A percentile compares a stretch with the other conserved stretches of the same genome.
These are phyloP conservation scores for Talaromyces proteolyticus DNA, from an alignment of 495 filamentous ascomycete genomes.

Conservation along the genomic window DNA sequence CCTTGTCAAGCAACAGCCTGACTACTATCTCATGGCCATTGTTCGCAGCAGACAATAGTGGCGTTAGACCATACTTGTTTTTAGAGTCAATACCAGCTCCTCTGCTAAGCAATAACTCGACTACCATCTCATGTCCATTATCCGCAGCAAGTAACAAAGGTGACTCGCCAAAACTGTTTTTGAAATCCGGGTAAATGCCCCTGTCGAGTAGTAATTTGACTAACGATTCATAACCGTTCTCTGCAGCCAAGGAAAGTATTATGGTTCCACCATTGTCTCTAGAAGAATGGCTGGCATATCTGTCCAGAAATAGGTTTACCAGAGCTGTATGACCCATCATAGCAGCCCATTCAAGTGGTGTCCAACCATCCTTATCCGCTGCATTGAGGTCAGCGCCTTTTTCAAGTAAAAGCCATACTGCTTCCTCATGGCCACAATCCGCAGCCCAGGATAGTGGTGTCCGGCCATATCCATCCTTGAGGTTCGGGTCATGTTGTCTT, in stretches of 20 bases:
- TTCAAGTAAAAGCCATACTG: neutral
- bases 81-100: neutral
- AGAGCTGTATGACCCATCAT: neutral
- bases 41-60: neutral
- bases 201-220: neutral
- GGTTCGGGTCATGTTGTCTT: neutral
- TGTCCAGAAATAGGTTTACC: neutral
- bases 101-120: neutral
- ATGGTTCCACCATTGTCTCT: too few relatives aligned
- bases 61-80: neutral
- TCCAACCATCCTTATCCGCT: neutral
- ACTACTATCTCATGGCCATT: neutral
- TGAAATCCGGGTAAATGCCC: too few relatives aligned
- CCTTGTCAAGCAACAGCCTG: neutral
- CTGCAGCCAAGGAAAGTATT: too few relatives aligned
- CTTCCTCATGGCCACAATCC: neutral
- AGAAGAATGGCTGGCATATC: too few relatives aligned
- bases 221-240: neutral
- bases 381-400: neutral
- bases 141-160: too few relatives aligned
- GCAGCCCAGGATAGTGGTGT: neutral
- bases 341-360: neutral
- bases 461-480: neutral
- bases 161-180: too few relatives aligned
- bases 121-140: neutral